Percentiles rank a stretch among this genome's conserved stretches.
Conservation (phyloP, 768 basidiomycete genomes). For the Megacollybia marginata region DNA sequence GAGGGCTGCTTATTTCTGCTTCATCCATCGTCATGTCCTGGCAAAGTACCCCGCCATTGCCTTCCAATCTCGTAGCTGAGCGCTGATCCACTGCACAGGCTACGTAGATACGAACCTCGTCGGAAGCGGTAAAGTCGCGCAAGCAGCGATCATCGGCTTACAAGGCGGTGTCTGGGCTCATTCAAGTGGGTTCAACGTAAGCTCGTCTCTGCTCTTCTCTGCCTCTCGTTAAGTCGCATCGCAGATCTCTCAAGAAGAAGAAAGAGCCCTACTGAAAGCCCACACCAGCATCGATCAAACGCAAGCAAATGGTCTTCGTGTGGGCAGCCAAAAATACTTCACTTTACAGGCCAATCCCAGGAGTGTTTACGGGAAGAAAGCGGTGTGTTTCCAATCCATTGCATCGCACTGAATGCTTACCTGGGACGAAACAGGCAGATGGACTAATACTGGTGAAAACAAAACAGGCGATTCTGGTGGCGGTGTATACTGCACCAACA, state of each 20-base stretch:
- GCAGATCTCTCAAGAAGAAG: conserved; percentile 61
- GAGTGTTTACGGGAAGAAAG: conserved; percentile 72
- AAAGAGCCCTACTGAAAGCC: conserved; percentile 44
- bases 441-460: conserved; percentile 76
- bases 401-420: conserved; percentile 1
- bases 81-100: conserved; percentile 32
- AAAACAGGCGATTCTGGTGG: conserved; percentile 77
- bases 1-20: conserved; percentile 3
- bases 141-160: conserved; percentile 74
- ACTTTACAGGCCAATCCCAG: conserved; percentile 39
- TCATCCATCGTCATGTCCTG: conserved; percentile 48
- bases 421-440: conserved; percentile 43
- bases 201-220: not conserved
- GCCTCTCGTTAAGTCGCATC: not conserved
- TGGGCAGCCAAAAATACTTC: conserved; percentile 74
- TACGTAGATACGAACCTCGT: conserved; percentile 81
- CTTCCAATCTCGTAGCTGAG: not conserved
- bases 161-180: conserved; percentile 75
- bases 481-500: conserved; percentile 57
- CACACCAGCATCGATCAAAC: conserved; percentile 33
- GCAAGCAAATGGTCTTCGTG: conserved; percentile 53
- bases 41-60: conserved; percentile 40
- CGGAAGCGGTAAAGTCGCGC: conserved; percentile 61
- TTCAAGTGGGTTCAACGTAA: conserved; percentile 49
- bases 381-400: conserved; percentile 33